Percentiles rank a stretch among this genome's conserved stretches.
phyloP scores from a whole-genome alignment of 2,329 filamentous ascomycete genomes.

The Ophiostoma sp. region DNA sequence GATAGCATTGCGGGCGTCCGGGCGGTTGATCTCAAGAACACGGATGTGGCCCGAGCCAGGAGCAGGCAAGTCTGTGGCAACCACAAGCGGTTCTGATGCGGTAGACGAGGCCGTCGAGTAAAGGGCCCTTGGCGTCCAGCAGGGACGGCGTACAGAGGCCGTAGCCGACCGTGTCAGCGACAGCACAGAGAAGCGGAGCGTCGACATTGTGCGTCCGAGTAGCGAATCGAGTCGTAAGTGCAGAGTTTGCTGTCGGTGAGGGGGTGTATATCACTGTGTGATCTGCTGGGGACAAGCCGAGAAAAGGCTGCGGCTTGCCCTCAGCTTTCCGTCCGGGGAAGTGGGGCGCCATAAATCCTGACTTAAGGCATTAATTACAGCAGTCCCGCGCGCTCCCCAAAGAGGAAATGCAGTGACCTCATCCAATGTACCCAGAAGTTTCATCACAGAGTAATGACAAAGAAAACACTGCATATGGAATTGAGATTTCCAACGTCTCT shows the following conservation, averaged over 20 bases:
- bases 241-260: background rate
- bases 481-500: too few relatives aligned
- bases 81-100: conserved; percentile 49
- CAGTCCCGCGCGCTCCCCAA: background rate
- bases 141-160: conserved; percentile 36
- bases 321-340: conserved; percentile 21
- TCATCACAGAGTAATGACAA: too few relatives aligned
- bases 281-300: background rate
- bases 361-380: background rate
- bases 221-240: too few relatives aligned
- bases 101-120: conserved; percentile 28
- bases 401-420: conserved; percentile 1
- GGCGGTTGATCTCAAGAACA: conserved; percentile 81
- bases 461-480: too few relatives aligned
- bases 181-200: conserved; percentile 9
- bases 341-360: conserved; percentile 15
- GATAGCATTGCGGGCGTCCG: conserved; percentile 82
- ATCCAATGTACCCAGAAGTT: background rate
- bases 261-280: too few relatives aligned
- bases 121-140: conserved; percentile 12
- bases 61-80: conserved; percentile 65
- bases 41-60: conserved; percentile 78
- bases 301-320: conserved; percentile 13
- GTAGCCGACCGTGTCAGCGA: conserved; percentile 39
- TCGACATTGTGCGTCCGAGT: conserved; percentile 14